Base-by-base conservation (phyloP, 73 alveolate genomes). In the Paramecium sexaurelia region DNA sequence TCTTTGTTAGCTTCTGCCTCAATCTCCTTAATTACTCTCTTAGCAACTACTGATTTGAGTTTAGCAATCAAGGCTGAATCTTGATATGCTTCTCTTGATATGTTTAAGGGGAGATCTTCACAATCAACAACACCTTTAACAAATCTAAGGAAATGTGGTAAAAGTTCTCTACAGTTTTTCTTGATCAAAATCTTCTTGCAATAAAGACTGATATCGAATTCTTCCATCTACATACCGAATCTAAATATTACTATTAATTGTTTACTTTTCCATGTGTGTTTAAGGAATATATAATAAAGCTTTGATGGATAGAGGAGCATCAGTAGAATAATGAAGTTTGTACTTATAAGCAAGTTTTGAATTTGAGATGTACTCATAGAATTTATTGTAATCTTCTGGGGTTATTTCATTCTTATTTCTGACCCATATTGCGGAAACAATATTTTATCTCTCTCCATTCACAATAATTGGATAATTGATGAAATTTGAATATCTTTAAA, bases 51-150 rank as follows among this genome's bases (percentile, higher is more conserved):
- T n/a, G 93, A 84, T 83, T 94, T 95, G n/a, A 95, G 92, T 67
- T 95, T 95, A 57, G 55, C 92, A 84, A 95, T 95, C 51, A 95
- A 36, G 8, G 95, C 57, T 19, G 96, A 87, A 55, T 95, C 98
- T 86, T 95, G 51, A 85, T 94, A 95, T 19, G 82, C 88, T 82
- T 95, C 98, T 92, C 98, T 86, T 26, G 97, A 94, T 51, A 95
- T 94, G 85, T 95, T 95, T 11, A 95, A 84, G 19, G 97, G 98
- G 11, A 95, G 75, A 78, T 95, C 98, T 69, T 95, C 98, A 47
- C 98, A 95, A 69, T 95, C 98, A 1, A 95, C 97, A 45, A 95
- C 97, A 15, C 98, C 98, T 91, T 95, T 95, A 8, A 95, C 92
- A 45, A 95, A 95, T 94, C 98, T 95, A 91, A 95, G 45, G 88